Base-by-base conservation (phyloP, 2,329 filamentous ascomycete species). In the Dothidotthia symphoricarpi region DNA sequence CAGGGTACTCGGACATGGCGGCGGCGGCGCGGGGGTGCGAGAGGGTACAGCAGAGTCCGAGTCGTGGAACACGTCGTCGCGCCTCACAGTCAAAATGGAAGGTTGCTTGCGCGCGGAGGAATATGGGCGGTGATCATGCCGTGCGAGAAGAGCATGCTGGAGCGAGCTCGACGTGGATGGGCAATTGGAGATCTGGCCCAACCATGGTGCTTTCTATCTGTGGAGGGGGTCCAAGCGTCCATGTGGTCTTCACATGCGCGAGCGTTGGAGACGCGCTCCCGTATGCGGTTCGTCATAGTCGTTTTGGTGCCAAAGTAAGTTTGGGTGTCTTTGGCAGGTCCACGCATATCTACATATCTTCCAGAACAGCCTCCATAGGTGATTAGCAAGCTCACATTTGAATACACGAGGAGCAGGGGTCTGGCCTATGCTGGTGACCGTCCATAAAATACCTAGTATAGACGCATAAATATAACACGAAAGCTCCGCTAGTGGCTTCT, bases 1-100 rank as follows among this genome's bases (percentile, higher is more conserved):
- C 61, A 19, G 46, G 45, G 47, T 59, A 67, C 11, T 69, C 64
- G 45, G 62, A 59, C 61, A 67, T 67, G 53, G 31, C 53, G 53
- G 31, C 53, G 39, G 53, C 45, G 52, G 50, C 50, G 55, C 56
- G 55, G 55, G 50, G 49, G 38, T 45, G 43, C 36, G n/a, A n/a
- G n/a, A n/a, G n/a, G n/a, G n/a, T n/a, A 22, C 19, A 22, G 9
- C 19, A 6, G 44, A 37, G 36, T 43, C 50, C 36, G 47, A 45
- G 27, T 14, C 27, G 12, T 15, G 29, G 22, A 38, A 39, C 36
- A 43, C 31, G 37, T 38, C 34, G 40, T 39, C 37, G 43, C 41
- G 45, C 22, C 37, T 51, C 47, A 51, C 36, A 44, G 40, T 47
- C 40, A 39, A 31, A 47, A 45, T 35, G 27, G 37, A 41, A 29